Evolutionary conservation across 2,329 filamentous ascomycete species (phyloP).

Genomic region (Aspergillus ochraceoroseus): DNA sequence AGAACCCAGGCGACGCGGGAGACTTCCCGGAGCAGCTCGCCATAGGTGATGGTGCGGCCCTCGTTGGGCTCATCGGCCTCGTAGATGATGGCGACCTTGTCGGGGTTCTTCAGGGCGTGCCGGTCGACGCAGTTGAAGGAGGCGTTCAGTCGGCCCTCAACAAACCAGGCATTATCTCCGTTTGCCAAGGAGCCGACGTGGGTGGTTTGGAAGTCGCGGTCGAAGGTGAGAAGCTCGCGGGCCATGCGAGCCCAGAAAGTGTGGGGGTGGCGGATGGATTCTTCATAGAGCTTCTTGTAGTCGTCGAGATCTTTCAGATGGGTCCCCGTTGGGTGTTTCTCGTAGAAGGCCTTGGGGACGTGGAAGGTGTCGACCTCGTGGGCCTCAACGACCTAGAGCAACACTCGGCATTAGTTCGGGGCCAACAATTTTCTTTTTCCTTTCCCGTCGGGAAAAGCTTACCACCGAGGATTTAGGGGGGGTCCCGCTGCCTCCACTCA

Average conservation of each 20-base stretch:
- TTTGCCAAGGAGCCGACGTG: slow-evolving; percentile 67
- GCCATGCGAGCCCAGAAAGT: slow-evolving; percentile 86
- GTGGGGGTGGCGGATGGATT: slow-evolving; percentile 85
- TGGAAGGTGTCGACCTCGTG: slow-evolving; percentile 50
- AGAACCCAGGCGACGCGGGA: slow-evolving; percentile 81
- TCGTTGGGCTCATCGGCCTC: slow-evolving; percentile 88
- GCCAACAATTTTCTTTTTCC: no score
- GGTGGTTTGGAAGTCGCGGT: slow-evolving; percentile 86
- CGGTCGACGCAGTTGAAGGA: slow-evolving; percentile 97
- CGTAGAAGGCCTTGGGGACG: slow-evolving; percentile 54
- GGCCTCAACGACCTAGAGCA: slow-evolving; percentile 42
- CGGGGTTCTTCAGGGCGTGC: slow-evolving; percentile 88
- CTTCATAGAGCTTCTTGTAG: slow-evolving; percentile 62
- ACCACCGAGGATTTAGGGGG: slow-evolving; percentile 41
- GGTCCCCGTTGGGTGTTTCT: slow-evolving; percentile 57
- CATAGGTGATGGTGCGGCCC: slow-evolving; percentile 85
- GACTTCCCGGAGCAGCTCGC: slow-evolving; percentile 87
- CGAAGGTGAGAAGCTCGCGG: slow-evolving; percentile 85
- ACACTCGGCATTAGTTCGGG: slow-evolving; percentile 5
- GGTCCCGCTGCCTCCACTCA: slow-evolving; percentile 37
- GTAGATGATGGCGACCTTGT: slow-evolving; percentile 96
- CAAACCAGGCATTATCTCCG: slow-evolving; percentile 90
- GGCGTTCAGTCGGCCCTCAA: slow-evolving; percentile 89
- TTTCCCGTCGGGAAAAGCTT: no score
- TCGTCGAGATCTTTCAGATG: slow-evolving; percentile 57